These are phyloP conservation scores for Kwoniella sp. DNA, from an alignment of 768 basidiomycete species.

Conservation along the genomic window DNA sequence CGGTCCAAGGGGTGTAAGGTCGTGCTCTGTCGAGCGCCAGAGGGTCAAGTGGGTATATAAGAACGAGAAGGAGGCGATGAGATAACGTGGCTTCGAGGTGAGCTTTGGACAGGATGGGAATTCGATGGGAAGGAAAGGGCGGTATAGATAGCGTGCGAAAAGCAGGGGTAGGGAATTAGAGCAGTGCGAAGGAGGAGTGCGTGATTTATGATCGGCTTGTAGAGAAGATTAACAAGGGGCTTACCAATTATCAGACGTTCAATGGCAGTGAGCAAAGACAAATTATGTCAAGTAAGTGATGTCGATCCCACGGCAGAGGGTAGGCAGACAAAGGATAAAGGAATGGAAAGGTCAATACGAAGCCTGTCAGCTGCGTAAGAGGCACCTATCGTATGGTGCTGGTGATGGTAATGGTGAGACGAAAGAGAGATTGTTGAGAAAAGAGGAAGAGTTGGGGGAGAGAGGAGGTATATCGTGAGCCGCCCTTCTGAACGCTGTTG, in stretches of 20 bases:
- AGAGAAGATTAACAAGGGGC: background rate
- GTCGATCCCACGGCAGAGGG: background rate
- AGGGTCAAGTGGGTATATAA: background rate
- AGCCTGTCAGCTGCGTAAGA: too few species aligned
- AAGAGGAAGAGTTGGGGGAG: too few species aligned
- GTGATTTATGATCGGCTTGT: background rate
- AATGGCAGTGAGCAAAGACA: slow-evolving; percentile 1
- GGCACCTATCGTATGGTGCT: too few species aligned
- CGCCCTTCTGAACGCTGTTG: too few species aligned
- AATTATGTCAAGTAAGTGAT: background rate
- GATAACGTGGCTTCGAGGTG: background rate
- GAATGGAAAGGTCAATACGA: too few species aligned
- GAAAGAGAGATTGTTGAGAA: too few species aligned
- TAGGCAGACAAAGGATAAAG: background rate
- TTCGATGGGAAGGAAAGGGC: background rate
- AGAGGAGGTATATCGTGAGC: too few species aligned
- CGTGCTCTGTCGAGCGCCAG: background rate
- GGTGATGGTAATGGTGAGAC: too few species aligned
- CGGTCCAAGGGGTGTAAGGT: background rate
- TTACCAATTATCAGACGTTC: slow-evolving; percentile 1
- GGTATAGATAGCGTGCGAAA: background rate
- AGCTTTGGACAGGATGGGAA: background rate
- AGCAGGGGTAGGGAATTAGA: too few species aligned
- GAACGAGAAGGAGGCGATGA: background rate
- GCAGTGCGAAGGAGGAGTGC: too few species aligned